Evolutionary conservation across 2,329 filamentous ascomycete species (phyloP), one percentile per base, ranked within the genome.

Genomic region (Aureobasidium sp.): DNA sequence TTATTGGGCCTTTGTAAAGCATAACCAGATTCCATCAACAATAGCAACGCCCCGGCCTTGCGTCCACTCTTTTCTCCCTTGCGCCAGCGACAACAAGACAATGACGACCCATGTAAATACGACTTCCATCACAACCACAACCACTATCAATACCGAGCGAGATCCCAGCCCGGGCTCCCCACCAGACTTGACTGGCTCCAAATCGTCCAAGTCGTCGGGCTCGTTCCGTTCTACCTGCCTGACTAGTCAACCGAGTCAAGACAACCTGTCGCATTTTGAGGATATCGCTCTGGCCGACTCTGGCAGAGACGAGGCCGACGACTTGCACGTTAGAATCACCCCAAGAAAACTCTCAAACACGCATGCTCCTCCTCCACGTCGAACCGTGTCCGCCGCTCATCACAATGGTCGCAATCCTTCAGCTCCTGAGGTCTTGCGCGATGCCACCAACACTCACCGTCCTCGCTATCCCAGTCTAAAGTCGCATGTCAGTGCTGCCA

Each of bases 211-310:
- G 76, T 92, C 91, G 32, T 70, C 69, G 24, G 69, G 69, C n/a
- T 95, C 90, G 5, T 89, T 93, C 70, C 88, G 87, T 68, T 96
- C 92, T 41, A 87, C 88, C 62, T 86, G 84, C 65, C 88, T 85
- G 69, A 88, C 91, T 69, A 89, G 90, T 67, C 71, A 74, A 51
- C 73, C 75, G 64, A 72, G 73, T 68, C 75, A 77, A 29, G 85
- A 87, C 70, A 90, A 96, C 71, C 84, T 88, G 63, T 86, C 85
- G 66, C 87, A 97, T 73, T 97, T 97, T 70, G 93, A 97, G 73
- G 93, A 97, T 67, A 96, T 97, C 72, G 90, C 89, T 13, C 84
- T 97, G 34, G 88, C 92, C 64, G 87, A 89, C 41, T 62, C 60
- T 26, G 64, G 61, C 29, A 64, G 66, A 26, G 67, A 59, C 32